Base-by-base conservation (phyloP, 306 rosid genomes). In the Prinsepia uniflora region DNA sequence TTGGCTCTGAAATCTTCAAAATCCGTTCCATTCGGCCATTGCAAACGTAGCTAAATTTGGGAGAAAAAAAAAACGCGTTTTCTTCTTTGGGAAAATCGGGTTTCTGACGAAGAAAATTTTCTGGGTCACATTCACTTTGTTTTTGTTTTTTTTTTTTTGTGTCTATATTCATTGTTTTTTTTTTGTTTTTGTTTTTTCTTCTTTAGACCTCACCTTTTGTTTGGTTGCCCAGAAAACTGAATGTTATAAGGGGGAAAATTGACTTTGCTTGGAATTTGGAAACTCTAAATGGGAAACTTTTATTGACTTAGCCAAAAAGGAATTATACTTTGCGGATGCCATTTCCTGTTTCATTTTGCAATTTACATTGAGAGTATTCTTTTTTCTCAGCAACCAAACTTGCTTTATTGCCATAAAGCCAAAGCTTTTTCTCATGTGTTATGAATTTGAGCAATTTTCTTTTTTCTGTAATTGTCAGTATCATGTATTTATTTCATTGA, bases 151-250 rank as follows among this genome's bases (percentile, higher is more conserved):
- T n/a, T 58, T 65, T n/a, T n/a, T 66, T 54, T 7, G 60, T 14
- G 36, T 84, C 80, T 71, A 1, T 15, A 17, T 84, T 72, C 86
- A 75, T 76, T n/a, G n/a, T n/a, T n/a, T n/a, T n/a, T n/a, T n/a
- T n/a, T 54, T 66, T 41, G 50, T 50, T n/a, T 13, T n/a, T n/a
- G n/a, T n/a, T n/a, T 58, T 65, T n/a, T n/a, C 50, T 65, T n/a
- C 13, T 66, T 54, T 79, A 68, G 69, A 68, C 74, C 65, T 70
- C 50, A 45, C 15, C 63, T 11, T 68, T 20, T 79, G 72, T 72
- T 78, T 46, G 64, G 70, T 72, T 76, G 62, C 76, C 80, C 19
- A 72, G 39, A 67, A 77, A 55, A 60, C 6, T 47, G 46, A 10
- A 55, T 58, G 60, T 40, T 47, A 61, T 55, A 39, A 57, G 11